Conservation (phyloP, 2,329 filamentous ascomycete genomes). For the Pleoardoris graminearum region DNA sequence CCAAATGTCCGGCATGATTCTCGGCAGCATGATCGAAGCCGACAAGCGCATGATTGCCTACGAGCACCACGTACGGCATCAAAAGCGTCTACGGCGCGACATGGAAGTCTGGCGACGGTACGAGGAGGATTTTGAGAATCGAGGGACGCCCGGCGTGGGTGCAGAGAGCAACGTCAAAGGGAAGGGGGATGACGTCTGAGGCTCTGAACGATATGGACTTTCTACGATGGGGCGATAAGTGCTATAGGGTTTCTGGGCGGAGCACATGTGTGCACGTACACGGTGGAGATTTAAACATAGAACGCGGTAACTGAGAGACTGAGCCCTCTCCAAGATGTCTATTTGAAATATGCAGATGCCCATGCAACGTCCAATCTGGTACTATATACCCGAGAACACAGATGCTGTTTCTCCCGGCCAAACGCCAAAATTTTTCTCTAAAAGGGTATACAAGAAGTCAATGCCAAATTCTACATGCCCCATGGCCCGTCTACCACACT, state of each 20-base stretch:
- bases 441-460: conserved; percentile 10
- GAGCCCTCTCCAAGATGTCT: not conserved
- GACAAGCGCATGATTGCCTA: conserved; percentile 69
- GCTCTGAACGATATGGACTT: not conserved
- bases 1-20: conserved; percentile 84
- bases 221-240: too few species aligned
- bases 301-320: not conserved
- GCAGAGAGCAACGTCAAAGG: conserved; percentile 37
- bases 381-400: not conserved
- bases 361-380: conserved; percentile 2
- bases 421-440: not conserved
- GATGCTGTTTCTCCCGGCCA: not conserved
- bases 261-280: too few species aligned
- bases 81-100: conserved; percentile 66
- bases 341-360: not conserved
- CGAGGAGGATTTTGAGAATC: conserved; percentile 61
- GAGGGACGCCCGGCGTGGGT: conserved; percentile 42
- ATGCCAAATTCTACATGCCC: conserved; percentile 17
- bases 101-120: conserved; percentile 70
- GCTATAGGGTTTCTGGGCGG: not conserved
- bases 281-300: not conserved
- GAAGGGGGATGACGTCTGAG: conserved; percentile 13
- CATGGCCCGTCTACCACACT: conserved; percentile 52
- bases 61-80: conserved; percentile 66
- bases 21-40: conserved; percentile 76